phyloP scores from a whole-genome alignment of 257 asterid species.

The Nicotiana attenuata region DNA sequence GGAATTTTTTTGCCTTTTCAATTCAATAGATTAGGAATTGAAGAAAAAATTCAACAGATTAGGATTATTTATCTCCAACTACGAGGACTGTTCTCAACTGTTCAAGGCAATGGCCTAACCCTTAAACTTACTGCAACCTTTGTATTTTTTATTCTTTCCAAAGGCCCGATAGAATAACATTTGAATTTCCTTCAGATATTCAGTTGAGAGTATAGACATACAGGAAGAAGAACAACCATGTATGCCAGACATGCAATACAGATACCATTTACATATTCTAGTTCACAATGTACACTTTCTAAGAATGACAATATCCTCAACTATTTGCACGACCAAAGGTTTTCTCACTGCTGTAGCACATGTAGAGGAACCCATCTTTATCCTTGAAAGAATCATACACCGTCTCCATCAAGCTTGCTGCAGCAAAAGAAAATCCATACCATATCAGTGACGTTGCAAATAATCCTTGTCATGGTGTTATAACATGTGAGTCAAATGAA shows the following conservation, averaged over 20 bases:
- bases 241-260: background rate
- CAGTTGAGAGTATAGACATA: background rate
- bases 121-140: background rate
- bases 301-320: background rate
- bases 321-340: conserved; percentile 48
- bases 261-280: background rate
- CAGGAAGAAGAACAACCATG: background rate
- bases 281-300: background rate
- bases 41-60: background rate
- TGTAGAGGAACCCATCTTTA: conserved; percentile 83
- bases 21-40: background rate
- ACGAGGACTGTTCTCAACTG: background rate
- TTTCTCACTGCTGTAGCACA: conserved; percentile 98
- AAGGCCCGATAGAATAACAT: background rate
- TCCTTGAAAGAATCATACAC: conserved; percentile 69
- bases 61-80: background rate
- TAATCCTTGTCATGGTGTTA: background rate
- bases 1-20: background rate
- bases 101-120: background rate
- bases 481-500: background rate
- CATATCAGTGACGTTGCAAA: background rate
- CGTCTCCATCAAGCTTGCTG: conserved; percentile 77
- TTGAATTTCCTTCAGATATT: background rate
- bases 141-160: background rate
- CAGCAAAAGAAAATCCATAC: background rate